Evolutionary conservation across 257 asterid genomes (phyloP), one percentile per base, ranked within the genome.

Genomic region (Nicotiana tomentosiformis): DNA sequence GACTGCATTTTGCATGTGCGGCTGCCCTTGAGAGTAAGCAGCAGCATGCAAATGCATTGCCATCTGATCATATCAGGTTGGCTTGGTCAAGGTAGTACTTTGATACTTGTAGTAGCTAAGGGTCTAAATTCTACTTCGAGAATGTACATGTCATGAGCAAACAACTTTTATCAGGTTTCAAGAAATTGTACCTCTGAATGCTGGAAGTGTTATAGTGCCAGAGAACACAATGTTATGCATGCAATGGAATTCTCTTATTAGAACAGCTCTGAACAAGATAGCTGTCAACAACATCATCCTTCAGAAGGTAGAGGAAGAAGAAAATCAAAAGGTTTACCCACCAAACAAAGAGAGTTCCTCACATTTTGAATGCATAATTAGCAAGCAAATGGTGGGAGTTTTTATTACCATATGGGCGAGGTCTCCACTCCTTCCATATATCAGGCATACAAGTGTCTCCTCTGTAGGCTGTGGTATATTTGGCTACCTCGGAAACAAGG

Each of bases 181-280:
- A 84, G 96, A 92, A 88, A 87, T 92, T 58, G 93, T 92, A 84
- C 94, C 96, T 60, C 93, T 92, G 77, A 89, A 86, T 69, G 91
- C 93, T 16, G 92, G 93, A 81, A 92, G 87, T 49, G 86, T 92
- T 82, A 81, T 92, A 58, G 90, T 67, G 46, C 55, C 85, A 17
- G 93, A 89, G 67, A 88, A 90, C 43, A 82, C 84, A 30, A 83
- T 81, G 64, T 39, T 87, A 78, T 88, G 90, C 70, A 77, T 57
- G 85, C 88, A 89, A 86, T 92, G 96, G 96, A 85, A 89, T 84
- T 85, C 91, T 82, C 85, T 90, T 61, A 89, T 92, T 79, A 67
- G 78, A 84, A 81, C 83, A 77, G 92, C 94, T 43, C 94, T 90
- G 65, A 89, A 90, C 86, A 90, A 87, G 89, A 87, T 84, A 49